phyloP scores from a whole-genome alignment of 306 rosid species.

The Neltuma alba region DNA sequence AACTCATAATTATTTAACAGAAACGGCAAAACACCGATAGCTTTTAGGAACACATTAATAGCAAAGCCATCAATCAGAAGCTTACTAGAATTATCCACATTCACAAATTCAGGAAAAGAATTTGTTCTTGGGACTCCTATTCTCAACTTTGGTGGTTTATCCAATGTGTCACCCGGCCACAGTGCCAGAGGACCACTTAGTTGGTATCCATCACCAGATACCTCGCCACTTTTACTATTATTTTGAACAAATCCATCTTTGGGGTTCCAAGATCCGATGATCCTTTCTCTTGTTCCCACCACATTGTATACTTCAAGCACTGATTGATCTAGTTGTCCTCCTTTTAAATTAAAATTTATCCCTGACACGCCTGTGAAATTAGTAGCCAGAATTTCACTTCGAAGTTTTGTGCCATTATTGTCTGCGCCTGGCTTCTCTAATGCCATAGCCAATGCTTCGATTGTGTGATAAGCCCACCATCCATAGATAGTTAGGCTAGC shows the following conservation, averaged over 20 bases:
- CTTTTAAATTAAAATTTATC: conserved; percentile 15
- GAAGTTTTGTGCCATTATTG: neutral
- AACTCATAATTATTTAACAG: neutral
- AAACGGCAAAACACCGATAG: neutral
- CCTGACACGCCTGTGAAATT: conserved; percentile 36
- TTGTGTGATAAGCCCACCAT: neutral
- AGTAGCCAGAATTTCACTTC: neutral
- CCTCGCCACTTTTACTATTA: neutral
- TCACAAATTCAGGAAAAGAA: neutral
- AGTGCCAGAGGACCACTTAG: neutral
- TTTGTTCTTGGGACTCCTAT: neutral
- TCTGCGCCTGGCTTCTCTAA: neutral
- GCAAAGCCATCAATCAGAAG: neutral
- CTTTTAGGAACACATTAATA: neutral
- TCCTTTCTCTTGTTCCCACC: conserved; percentile 29
- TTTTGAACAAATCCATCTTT: neutral
- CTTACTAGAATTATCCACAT: neutral
- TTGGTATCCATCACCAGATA: neutral
- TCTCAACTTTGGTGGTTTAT: neutral
- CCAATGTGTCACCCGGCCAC: neutral
- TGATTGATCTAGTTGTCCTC: conserved; percentile 39
- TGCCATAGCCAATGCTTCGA: neutral
- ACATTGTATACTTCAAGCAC: conserved; percentile 42
- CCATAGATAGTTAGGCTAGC: neutral
- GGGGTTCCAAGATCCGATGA: conserved; percentile 41